Base-by-base conservation (phyloP, 495 filamentous ascomycete genomes). In the Xylaria venustula region DNA sequence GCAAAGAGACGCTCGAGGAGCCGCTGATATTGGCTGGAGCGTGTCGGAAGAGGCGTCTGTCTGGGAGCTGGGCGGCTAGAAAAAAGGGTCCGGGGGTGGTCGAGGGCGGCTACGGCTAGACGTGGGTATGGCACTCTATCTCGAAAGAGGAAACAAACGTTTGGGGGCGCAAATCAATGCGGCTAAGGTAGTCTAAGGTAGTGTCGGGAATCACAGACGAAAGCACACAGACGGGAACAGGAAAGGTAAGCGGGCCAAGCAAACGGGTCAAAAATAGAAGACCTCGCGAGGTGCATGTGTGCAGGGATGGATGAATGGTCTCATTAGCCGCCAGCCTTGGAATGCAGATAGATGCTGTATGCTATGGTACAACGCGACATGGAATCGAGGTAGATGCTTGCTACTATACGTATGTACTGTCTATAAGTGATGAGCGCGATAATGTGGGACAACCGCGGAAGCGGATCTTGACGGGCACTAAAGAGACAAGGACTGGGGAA, bases 31-130 rank as follows among this genome's bases (percentile, higher is more conserved):
- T 81, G 78, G 78, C 71, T 79, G 74, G 53, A 62, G 56, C 61
- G 63, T 64, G 68, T 75, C 69, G 73, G 67, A 67, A 79, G 53
- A 74, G 76, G 78, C 78, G 78, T 78, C 66, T 79, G 73, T 81
- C 71, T 79, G 75, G 69, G 58, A 75, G 73, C 62, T 63, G 73
- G 78, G 78, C 78, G 78, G 78, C 73, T 81, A 81, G 70, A 57
- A 68, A 68, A 70, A 66, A 64, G 64, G 64, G 67, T 58, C 69
- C 58, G 62, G 59, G n/a, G 64, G 58, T 59, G 66, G 60, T 68
- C 9, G 70, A 76, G 71, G 76, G 76, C 75, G 77, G 77, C 65
- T 78, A 79, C 75, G 77, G 77, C 65, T 78, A 79, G 71, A 63
- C 47, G 15, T 28, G 55, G 46, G 41, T 48, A 28, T 36, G 12